Base-by-base conservation (phyloP, 2,329 filamentous ascomycete genomes). In the Diaporthe batatas region DNA sequence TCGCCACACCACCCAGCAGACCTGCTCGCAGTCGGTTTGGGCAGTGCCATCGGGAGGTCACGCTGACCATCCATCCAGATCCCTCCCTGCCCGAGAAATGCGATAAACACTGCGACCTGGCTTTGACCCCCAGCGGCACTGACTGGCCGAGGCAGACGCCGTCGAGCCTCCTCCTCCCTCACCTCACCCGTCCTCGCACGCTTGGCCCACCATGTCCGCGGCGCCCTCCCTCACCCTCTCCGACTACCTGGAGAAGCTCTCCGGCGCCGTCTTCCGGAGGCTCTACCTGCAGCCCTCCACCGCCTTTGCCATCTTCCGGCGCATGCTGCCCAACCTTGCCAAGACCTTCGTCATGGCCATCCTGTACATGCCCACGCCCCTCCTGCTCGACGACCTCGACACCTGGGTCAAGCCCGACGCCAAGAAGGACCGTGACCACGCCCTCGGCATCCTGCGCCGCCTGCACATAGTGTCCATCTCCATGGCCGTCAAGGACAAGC, bases 241-340 rank as follows among this genome's bases (percentile, higher is more conserved):
- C 81, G 95, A 98, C 81, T 98, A 98, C 84, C 92, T 98, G 81
- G 95, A 98, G 88, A 91, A 92, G 81, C 92, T 97, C 79, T 94
- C 94, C 65, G 94, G 95, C 76, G 94, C 93, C 54, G 97, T 94
- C 47, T 98, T 98, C 83, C 91, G 91, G 81, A 93, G 94, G 82
- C 89, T 99, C 58, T 99, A 99, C 87, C 93, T 95, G 84, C 95
- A 98, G 86, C 96, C 96, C 39, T 97, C 96, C 54, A 98, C 96
- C 1, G 93, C 95, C 49, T 91, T 99, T 76, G 96, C 96, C 77
- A 95, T 99, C 79, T 98, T 98, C 82, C 91, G 96, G 77, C 95
- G 96, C 84, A 98, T 99, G 95, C 89, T 99, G 73, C 94, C 96
- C 72, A 93, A 97, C 80, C 85, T 98, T 75, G 96, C 96, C 77